These are phyloP conservation scores for Alnus rubra DNA, from an alignment of 306 rosid species.

Conservation along the genomic window DNA sequence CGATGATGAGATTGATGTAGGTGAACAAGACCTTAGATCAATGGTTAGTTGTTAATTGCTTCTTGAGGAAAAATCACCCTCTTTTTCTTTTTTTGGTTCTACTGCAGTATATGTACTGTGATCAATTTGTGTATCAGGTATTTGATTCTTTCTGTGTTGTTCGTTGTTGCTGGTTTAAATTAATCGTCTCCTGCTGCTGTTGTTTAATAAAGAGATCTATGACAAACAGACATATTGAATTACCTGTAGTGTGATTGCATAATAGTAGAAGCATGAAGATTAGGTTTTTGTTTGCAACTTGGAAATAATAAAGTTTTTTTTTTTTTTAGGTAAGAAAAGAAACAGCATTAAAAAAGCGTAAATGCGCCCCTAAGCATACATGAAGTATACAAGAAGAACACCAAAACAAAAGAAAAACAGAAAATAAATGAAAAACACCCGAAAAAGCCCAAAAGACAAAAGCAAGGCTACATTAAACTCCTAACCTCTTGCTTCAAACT, in stretches of 20 bases:
- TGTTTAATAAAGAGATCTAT: neutral
- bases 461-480: too few species aligned
- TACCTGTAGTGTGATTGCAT: neutral
- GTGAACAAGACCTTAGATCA: slow-evolving; percentile 42
- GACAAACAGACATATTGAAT: neutral
- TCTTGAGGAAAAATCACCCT: slow-evolving; percentile 21
- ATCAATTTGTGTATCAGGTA: slow-evolving; percentile 4
- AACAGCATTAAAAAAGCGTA: too few species aligned
- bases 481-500: too few species aligned
- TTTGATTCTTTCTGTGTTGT: slow-evolving; percentile 3
- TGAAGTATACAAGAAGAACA: too few species aligned
- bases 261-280: neutral
- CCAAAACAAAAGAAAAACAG: too few species aligned
- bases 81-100: slow-evolving; percentile 21
- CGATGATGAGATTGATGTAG: slow-evolving; percentile 38
- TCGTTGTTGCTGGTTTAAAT: neutral
- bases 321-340: too few species aligned
- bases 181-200: neutral
- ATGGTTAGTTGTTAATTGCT: slow-evolving; percentile 48
- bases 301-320: neutral
- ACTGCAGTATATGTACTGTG: slow-evolving; percentile 5
- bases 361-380: too few species aligned
- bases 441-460: too few species aligned
- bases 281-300: neutral
- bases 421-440: too few species aligned